A percentile compares a stretch with the other conserved stretches of the same genome.
Evolutionary conservation across 768 basidiomycete genomes (phyloP).

Genomic region (Lactarius deliciosus): DNA sequence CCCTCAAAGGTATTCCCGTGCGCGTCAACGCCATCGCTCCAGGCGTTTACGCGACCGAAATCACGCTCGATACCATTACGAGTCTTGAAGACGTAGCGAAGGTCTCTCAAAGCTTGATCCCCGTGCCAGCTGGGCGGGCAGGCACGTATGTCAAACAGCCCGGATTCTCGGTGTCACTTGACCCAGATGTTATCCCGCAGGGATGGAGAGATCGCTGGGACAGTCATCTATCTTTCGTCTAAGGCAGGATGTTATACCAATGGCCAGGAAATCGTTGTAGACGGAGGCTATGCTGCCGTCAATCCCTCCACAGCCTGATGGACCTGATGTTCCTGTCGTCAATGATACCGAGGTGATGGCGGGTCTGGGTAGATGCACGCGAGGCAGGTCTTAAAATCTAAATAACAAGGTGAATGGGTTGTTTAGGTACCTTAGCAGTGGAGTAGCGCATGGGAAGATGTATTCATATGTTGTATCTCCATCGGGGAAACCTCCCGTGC

Average conservation of each 20-base stretch:
- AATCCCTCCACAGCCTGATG: slow-evolving; percentile 56
- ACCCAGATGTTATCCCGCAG: slow-evolving; percentile 38
- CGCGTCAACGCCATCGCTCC: slow-evolving; percentile 74
- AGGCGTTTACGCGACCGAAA: slow-evolving; percentile 73
- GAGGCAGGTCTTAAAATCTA: not conserved
- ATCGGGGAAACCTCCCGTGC: too few species aligned
- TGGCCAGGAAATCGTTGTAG: slow-evolving; percentile 75
- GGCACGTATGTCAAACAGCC: slow-evolving; percentile 57
- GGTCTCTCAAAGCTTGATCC: slow-evolving; percentile 57
- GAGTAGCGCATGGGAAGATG: too few species aligned
- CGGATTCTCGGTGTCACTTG: not conserved
- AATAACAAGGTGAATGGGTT: too few species aligned
- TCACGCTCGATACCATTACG: slow-evolving; percentile 57
- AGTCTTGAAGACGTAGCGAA: slow-evolving; percentile 49
- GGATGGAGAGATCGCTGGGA: slow-evolving; percentile 72
- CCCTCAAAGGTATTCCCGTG: slow-evolving; percentile 63
- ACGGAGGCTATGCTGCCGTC: slow-evolving; percentile 72
- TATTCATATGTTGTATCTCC: too few species aligned
- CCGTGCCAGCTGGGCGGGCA: slow-evolving; percentile 59
- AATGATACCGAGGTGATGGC: not conserved
- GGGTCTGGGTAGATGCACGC: not conserved
- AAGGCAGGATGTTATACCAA: slow-evolving; percentile 71
- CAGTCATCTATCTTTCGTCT: slow-evolving; percentile 72
- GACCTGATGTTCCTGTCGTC: not conserved
- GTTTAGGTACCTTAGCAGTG: too few species aligned